Base-by-base conservation (phyloP, 1,139 yeast genomes). In the Blastobotrys raffinosifermentans region DNA sequence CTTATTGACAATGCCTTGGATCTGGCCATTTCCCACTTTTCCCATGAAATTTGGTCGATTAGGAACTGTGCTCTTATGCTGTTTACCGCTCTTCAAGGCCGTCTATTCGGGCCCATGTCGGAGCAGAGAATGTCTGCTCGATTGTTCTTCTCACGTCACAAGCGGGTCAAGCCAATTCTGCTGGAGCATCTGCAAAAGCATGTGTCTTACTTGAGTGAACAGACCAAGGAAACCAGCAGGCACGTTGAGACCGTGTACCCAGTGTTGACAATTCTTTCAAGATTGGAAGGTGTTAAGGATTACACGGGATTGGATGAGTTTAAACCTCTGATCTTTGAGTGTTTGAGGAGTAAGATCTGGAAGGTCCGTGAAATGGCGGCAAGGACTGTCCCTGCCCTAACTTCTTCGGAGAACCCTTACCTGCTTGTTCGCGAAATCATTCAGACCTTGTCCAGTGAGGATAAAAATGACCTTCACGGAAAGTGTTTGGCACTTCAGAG, bases 11-110 rank as follows among this genome's bases (percentile, higher is more conserved):
- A 63, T 10, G 80, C 84, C 0, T 62, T 89, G 26, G 69, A 69
- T 17, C 58, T 85, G 17, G 69, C 94, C 0, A 66, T 91, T 29
- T 50, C 62, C 1, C 71, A 78, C 26, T 85, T 89, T 58, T 69
- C 73, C 1, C 75, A 84, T 3, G 64, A 69, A 0, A 67, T 77
- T 21, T 89, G 97, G 97, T 78, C 95, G 0, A 72, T 91, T 21
- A 69, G 96, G 51, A 91, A 91, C 57, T 85, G 96, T 58, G 86
- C 95, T 0, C 82, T 89, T 19, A 91, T 91, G 97, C 67, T 91
- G 29, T 91, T 87, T 56, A 80, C 94, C 1, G 77, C 95, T 0
- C 59, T 89, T 31, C 91, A 84, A 53, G 79, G 79, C 43, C 71
- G 93, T 44, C 54, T 91, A 3, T 87, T 89, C 60, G 94, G 94